Percentiles rank a stretch among this genome's conserved stretches.
phyloP scores from a whole-genome alignment of 306 rosid species.

The Dalbergia oliveri region DNA sequence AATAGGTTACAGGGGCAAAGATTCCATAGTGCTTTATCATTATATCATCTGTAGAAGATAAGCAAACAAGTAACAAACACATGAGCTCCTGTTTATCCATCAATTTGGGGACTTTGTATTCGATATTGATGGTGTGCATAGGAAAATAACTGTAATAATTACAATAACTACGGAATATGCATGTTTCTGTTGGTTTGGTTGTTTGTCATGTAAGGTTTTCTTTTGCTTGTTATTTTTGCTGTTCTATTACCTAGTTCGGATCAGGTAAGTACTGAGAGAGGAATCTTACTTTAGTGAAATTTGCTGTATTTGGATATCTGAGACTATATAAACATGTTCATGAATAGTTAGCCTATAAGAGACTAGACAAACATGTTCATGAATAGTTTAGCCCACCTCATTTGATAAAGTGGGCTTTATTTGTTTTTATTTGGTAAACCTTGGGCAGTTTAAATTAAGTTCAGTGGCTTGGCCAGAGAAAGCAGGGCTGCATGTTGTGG shows the following conservation, averaged over 20 bases:
- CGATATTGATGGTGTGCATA: slow-evolving; percentile 3
- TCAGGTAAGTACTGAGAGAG: not conserved
- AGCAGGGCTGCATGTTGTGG: not conserved
- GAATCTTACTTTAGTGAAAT: not conserved
- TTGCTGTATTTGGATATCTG: not conserved
- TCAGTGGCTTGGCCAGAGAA: slow-evolving; percentile 9
- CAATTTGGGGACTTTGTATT: not conserved
- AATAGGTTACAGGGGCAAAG: slow-evolving; percentile 7
- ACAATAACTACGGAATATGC: slow-evolving; percentile 11
- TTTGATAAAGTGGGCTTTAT: not conserved
- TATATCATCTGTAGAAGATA: slow-evolving; percentile 23
- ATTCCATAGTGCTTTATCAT: slow-evolving; percentile 9
- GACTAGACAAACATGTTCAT: not conserved
- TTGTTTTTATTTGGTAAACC: not conserved
- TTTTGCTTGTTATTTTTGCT: not conserved
- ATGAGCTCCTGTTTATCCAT: slow-evolving; percentile 20
- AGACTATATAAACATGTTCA: too few relatives aligned
- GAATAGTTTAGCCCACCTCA: not conserved
- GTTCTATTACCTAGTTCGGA: not conserved
- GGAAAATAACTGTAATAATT: slow-evolving; percentile 23
- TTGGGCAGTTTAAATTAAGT: slow-evolving; percentile 14
- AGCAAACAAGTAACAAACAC: not conserved
- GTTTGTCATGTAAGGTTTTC: not conserved
- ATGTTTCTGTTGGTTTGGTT: slow-evolving; percentile 11
- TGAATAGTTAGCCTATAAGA: not conserved